These are phyloP conservation scores for Hibiscus mutabilis DNA, from an alignment of 345 rosid species.

Conservation along the genomic window DNA sequence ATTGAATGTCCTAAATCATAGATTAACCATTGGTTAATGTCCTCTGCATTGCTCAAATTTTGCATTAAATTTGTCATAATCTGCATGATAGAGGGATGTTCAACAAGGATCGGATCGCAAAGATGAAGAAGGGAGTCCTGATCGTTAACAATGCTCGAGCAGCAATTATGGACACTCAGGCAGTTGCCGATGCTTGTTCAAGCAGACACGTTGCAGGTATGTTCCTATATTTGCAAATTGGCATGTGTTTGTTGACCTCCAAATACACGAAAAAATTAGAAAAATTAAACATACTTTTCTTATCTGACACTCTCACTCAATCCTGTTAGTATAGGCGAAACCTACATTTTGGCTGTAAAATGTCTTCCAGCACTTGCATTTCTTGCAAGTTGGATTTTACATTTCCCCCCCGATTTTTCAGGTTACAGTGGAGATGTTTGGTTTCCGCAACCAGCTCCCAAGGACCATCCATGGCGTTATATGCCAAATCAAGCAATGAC, in stretches of 20 bases:
- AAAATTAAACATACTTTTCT: too few relatives aligned
- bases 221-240: neutral
- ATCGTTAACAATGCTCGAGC: constrained; percentile 96
- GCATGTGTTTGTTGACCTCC: too few relatives aligned
- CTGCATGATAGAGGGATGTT: constrained; percentile 54
- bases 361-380: too few relatives aligned
- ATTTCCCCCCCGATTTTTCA: constrained; percentile 14
- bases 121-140: constrained; percentile 80
- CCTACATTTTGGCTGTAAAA: too few relatives aligned
- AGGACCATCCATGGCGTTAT: constrained; percentile 97
- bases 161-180: constrained; percentile 87
- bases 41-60: neutral
- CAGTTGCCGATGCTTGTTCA: constrained; percentile 74
- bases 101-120: constrained; percentile 63
- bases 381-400: neutral
- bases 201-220: constrained; percentile 84
- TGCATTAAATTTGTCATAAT: neutral
- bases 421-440: constrained; percentile 97
- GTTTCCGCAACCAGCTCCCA: constrained; percentile 93
- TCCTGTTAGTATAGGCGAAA: too few relatives aligned
- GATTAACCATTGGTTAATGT: neutral
- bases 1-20: neutral
- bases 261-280: too few relatives aligned
- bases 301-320: too few relatives aligned
- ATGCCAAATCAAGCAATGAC: constrained; percentile 99